These are phyloP conservation scores for Aspergillus glaucus DNA, from an alignment of 2,329 filamentous ascomycete species.

Conservation along the genomic window DNA sequence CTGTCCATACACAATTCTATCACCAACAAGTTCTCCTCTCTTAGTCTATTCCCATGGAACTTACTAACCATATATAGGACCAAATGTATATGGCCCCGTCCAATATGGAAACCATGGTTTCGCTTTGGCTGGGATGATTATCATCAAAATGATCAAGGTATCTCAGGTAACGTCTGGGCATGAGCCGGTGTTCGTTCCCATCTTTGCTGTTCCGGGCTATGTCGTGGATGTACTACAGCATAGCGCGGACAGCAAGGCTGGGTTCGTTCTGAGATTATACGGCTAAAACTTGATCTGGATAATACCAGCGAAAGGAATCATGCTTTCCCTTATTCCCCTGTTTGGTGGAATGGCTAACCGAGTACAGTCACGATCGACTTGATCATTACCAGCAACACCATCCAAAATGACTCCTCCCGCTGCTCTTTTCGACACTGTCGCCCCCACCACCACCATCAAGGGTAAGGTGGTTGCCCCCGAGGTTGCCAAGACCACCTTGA, in stretches of 20 bases:
- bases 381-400: constrained; percentile 14
- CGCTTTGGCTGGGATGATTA: constrained; percentile 34
- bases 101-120: constrained; percentile 34
- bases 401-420: constrained; percentile 71
- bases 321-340: constrained; percentile 56
- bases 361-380: constrained; percentile 23
- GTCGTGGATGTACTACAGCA: background rate
- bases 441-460: constrained; percentile 30
- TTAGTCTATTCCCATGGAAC: background rate
- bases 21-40: constrained; percentile 15
- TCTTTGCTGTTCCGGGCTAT: constrained; percentile 18
- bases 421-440: constrained; percentile 53
- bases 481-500: constrained; percentile 25
- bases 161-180: constrained; percentile 46
- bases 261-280: constrained; percentile 68
- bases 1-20: background rate
- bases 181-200: constrained; percentile 59
- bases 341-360: constrained; percentile 36
- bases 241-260: constrained; percentile 3
- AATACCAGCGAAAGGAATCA: constrained; percentile 99
- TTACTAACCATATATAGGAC: background rate
- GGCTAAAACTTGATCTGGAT: constrained; percentile 96
- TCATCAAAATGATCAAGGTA: constrained; percentile 41
- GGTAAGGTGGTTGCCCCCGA: constrained; percentile 41
- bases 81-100: background rate